Conservation (phyloP, 139 green algal genomes). For the Chlorella sp. region DNA sequence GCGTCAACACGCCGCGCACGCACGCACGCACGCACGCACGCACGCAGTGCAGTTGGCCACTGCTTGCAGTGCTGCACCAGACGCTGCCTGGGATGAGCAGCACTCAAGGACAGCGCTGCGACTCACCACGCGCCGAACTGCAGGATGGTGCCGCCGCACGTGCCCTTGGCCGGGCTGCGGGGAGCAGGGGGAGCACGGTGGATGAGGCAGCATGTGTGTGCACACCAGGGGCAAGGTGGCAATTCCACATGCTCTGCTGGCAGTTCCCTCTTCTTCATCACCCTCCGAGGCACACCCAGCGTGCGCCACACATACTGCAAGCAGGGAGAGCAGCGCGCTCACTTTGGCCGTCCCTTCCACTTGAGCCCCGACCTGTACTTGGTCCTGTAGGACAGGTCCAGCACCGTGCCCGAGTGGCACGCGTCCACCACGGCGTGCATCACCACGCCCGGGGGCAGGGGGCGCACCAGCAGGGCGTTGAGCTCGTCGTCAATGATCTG, state of each 20-base stretch:
- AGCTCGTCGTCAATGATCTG: constrained; percentile 68
- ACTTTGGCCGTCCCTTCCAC: constrained; percentile 43
- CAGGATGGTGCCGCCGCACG: neutral
- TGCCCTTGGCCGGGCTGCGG: neutral
- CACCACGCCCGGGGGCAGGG: constrained; percentile 35
- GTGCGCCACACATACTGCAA: neutral
- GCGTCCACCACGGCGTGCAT: constrained; percentile 78
- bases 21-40: no score
- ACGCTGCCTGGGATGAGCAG: neutral
- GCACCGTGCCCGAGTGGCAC: constrained; percentile 64
- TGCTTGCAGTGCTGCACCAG: neutral
- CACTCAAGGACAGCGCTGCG: neutral
- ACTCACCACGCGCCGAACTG: neutral
- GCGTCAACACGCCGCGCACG: no score
- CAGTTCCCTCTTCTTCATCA: neutral
- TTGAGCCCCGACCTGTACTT: constrained; percentile 37
- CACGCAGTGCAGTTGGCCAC: no score
- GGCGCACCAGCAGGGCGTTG: constrained; percentile 49
- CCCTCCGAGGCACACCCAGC: no score
- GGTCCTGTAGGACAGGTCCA: constrained; percentile 66
- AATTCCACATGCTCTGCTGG: neutral
- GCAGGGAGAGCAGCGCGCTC: neutral
- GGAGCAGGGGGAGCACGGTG: neutral
- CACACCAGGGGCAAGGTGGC: no score
- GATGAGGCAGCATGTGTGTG: no score